Conservation (phyloP, 2,329 filamentous ascomycete species). For the Colletotrichum sp. region DNA sequence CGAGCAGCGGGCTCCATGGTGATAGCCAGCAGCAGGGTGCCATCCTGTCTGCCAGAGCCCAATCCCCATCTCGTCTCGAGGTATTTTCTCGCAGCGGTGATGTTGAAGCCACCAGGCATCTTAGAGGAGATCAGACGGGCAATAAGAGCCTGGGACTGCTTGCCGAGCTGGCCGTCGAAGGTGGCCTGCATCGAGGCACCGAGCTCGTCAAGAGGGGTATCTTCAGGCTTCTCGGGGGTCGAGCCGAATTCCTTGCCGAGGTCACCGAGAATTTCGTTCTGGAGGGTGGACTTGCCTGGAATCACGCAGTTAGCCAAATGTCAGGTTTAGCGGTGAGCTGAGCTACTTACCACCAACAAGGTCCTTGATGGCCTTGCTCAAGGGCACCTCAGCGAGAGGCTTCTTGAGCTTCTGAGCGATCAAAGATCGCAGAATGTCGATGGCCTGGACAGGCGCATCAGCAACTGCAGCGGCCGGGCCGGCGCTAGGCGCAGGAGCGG, state of each 20-base stretch:
- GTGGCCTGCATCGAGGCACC: conserved; percentile 95
- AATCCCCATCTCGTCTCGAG: conserved; percentile 94
- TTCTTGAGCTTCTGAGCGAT: conserved; percentile 99
- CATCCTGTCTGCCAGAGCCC: conserved; percentile 85
- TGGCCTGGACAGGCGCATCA: conserved; percentile 84
- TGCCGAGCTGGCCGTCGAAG: conserved; percentile 98
- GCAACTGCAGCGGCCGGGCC: conserved; percentile 87
- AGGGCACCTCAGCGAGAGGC: conserved; percentile 81
- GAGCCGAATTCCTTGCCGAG: conserved; percentile 98
- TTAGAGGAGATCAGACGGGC: conserved; percentile 96
- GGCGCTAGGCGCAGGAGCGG: conserved; percentile 70
- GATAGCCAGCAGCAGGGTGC: conserved; percentile 83
- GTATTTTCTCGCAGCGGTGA: conserved; percentile 93
- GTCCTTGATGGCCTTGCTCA: conserved; percentile 98
- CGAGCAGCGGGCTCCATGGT: conserved; percentile 92
- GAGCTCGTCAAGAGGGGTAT: conserved; percentile 93
- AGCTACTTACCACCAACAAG: conserved; percentile 83
- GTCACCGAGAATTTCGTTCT: conserved; percentile 98
- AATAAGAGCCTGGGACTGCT: conserved; percentile 92
- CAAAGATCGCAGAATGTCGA: conserved; percentile 87
- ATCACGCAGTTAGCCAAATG: background rate
- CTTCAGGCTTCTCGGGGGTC: conserved; percentile 97
- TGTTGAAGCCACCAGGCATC: conserved; percentile 99
- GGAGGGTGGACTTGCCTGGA: conserved; percentile 93
- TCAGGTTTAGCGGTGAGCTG: background rate